Base-by-base conservation (phyloP, 495 filamentous ascomycete genomes). In the Pyronema omphalodes region DNA sequence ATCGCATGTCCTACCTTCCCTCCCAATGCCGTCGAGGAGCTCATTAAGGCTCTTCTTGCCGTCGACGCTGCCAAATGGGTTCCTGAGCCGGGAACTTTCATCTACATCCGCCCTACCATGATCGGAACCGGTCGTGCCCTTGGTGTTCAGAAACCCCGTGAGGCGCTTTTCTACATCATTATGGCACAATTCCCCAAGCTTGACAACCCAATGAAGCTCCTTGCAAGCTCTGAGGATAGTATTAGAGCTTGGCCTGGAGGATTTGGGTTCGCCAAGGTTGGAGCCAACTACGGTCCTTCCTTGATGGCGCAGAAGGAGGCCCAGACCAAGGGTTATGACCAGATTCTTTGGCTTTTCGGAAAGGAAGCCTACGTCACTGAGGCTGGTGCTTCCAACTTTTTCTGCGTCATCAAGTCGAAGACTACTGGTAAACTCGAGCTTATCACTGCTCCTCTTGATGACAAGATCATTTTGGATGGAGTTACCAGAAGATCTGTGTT, bases 231-330 rank as follows among this genome's bases (percentile, higher is more conserved):
- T 39, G 79, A 86, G 46, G 81, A 91, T 64, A 82, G 77, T 67
- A 76, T 91, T 53, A 80, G 88, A 44, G 88, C 88, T 12, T 94
- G 88, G 88, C 88, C 88, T 29, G 88, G 88, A 39, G 88, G 88
- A 29, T 91, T 89, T 63, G 87, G 88, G 0, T 86, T 80, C 58
- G 86, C 86, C 47, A 94, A 94, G 69, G 78, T 94, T 9, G 86
- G 86, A 45, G 88, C 87, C 23, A 94, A 94, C 71, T 94, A 94
- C 66, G 88, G 86, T 0, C 88, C 88, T 6, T 78, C 73, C 19
- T 70, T 94, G 40, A 73, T 83, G 54, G 81, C 86, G 1, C 85
- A 88, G 43, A 71, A 73, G 37, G 80, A 86, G 64, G 88, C 88
- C 7, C 69, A 74, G 53, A 71, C 69, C 9, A 66, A 73, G 52